Evolutionary conservation across 257 asterid genomes (phyloP).

Genomic region (Lantana camara): DNA sequence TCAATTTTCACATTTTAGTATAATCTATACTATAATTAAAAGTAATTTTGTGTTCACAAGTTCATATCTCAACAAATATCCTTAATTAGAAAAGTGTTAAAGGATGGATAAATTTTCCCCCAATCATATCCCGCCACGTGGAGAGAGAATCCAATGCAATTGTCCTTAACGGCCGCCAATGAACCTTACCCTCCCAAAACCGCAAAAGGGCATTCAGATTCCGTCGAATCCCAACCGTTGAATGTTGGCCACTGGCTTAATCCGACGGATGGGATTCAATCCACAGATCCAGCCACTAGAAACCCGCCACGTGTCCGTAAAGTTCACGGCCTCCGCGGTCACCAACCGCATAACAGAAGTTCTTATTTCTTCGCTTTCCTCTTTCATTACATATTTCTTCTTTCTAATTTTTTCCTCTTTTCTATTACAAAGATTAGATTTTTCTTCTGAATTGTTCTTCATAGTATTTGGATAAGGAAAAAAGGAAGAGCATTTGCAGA

Average conservation of each 20-base stretch:
- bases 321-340: slow-evolving; percentile 30
- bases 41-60: too few relatives aligned
- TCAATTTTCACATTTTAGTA: too few relatives aligned
- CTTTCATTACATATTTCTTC: slow-evolving; percentile 10
- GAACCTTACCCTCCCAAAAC: slow-evolving; percentile 29
- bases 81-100: background rate
- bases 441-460: background rate
- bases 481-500: slow-evolving; percentile 16
- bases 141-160: slow-evolving; percentile 22
- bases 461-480: background rate
- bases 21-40: too few relatives aligned
- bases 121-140: slow-evolving; percentile 21
- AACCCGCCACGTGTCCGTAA: slow-evolving; percentile 27
- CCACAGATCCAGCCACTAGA: slow-evolving; percentile 14
- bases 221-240: slow-evolving; percentile 30
- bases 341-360: slow-evolving; percentile 33
- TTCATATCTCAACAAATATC: too few relatives aligned
- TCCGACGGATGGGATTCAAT: slow-evolving; percentile 32
- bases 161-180: slow-evolving; percentile 32
- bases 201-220: slow-evolving; percentile 30
- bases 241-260: slow-evolving; percentile 4
- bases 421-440: background rate
- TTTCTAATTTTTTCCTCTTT: background rate
- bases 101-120: background rate
- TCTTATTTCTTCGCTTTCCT: slow-evolving; percentile 13